These are phyloP conservation scores for Boletellus sp. DNA, from an alignment of 768 basidiomycete species.

Conservation along the genomic window DNA sequence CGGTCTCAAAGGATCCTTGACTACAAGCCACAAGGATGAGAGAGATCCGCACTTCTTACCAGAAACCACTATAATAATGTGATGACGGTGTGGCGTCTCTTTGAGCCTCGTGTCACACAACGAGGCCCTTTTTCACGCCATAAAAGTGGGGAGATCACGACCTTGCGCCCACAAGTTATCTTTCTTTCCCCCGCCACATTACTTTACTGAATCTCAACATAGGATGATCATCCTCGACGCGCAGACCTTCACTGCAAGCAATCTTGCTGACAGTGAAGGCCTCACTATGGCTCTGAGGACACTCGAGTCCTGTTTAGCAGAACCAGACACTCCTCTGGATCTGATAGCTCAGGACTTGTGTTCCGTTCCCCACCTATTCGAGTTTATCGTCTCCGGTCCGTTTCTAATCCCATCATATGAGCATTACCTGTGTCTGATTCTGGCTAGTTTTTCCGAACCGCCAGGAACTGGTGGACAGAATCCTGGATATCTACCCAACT, in stretches of 20 bases:
- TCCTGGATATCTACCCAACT: conserved; percentile 34
- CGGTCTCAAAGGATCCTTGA: no score
- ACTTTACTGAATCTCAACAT: background rate
- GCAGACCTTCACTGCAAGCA: conserved; percentile 14
- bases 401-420: background rate
- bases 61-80: no score
- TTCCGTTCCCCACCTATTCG: conserved; percentile 24
- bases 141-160: no score
- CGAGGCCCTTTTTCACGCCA: no score
- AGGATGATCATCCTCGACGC: conserved; percentile 12
- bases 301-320: conserved; percentile 27
- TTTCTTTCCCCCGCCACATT: background rate
- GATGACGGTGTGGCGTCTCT: no score
- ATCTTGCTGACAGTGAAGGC: conserved; percentile 19
- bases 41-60: no score
- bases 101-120: no score
- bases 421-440: background rate
- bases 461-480: conserved; percentile 20
- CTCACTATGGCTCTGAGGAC: conserved; percentile 12
- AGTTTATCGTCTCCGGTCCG: conserved; percentile 30
- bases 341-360: conserved; percentile 29
- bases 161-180: background rate
- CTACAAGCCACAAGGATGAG: no score
- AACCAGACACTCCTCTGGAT: conserved; percentile 15
- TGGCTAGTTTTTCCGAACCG: conserved; percentile 13